Evolutionary conservation across 495 filamentous ascomycete species (phyloP), one percentile per base, ranked within the genome.

Genomic region (Aspergillus cristatus): DNA sequence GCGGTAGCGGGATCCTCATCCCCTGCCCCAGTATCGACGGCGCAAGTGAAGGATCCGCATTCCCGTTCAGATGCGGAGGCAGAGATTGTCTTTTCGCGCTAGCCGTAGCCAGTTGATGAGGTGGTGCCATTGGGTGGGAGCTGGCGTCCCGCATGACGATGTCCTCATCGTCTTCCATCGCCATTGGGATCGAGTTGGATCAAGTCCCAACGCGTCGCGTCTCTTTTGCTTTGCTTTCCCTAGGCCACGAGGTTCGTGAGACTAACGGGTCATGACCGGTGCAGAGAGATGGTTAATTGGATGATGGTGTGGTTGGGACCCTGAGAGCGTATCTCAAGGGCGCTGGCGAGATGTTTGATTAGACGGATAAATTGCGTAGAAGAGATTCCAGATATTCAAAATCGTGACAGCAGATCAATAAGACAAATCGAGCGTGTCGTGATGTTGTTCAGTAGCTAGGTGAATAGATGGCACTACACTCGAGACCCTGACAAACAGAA

Each of bases 141-240:
- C 46, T 45, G 12, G 51, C 46, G 14, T 66, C 54, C 16, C 55
- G 51, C 65, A 67, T 69, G 10, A 66, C 42, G 14, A 53, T 61
- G 40, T 69, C 63, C 38, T 66, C 56, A 43, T 65, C 63, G 17
- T 48, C 52, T 33, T 55, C 58, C 58, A 65, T 65, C 3, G 31
- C 46, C 36, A 37, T 32, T 37, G 34, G 22, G 29, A 32, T 30
- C 14, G 24, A 37, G 14, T 14, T 18, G 5, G 30, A 32, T 28
- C 29, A 25, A 40, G 16, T 25, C 8, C 20, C 20, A 24, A 4
- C 4, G 4, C 4, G 20, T 4, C 25, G 12, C n/a, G 14, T 10
- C 26, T 32, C n/a, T n/a, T n/a, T n/a, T n/a, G n/a, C 32, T 34
- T 37, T 34, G 18, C 41, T 42, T 25, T 43, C 18, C 33, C 40